Evolutionary conservation across 2,329 filamentous ascomycete species (phyloP).

Genomic region (Fusarium pseudograminearum): DNA sequence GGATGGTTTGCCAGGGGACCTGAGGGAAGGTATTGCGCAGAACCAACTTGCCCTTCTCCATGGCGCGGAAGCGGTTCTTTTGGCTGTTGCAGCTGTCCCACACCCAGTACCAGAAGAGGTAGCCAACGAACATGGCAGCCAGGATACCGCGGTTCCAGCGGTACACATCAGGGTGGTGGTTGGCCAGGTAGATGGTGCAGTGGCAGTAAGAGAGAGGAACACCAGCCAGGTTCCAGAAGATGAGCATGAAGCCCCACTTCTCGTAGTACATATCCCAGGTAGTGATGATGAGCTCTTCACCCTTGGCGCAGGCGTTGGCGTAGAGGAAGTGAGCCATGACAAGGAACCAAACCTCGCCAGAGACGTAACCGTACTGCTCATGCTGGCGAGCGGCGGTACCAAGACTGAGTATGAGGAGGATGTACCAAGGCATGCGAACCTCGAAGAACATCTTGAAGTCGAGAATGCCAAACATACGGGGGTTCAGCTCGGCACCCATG

Average conservation of each 20-base stretch:
- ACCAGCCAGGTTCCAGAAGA: constrained; percentile 96
- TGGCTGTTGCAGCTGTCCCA: constrained; percentile 95
- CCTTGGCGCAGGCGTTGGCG: constrained; percentile 91
- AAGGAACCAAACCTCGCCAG: constrained; percentile 85
- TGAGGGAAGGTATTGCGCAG: constrained; percentile 87
- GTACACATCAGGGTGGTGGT: constrained; percentile 82
- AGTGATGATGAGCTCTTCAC: constrained; percentile 88
- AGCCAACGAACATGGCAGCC: constrained; percentile 72
- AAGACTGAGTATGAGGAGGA: constrained; percentile 82
- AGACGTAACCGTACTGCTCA: constrained; percentile 86
- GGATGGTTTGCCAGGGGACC: constrained; percentile 85
- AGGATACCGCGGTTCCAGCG: constrained; percentile 79
- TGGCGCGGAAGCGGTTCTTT: constrained; percentile 90
- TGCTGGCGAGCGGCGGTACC: constrained; percentile 85
- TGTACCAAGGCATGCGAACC: constrained; percentile 92
- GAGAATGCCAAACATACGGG: constrained; percentile 84
- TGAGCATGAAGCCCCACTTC: constrained; percentile 97
- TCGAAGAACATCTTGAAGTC: constrained; percentile 99
- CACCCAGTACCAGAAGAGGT: constrained; percentile 87
- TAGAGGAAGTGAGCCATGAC: constrained; percentile 93
- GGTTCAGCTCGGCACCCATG: constrained; percentile 92
- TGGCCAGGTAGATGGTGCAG: constrained; percentile 90
- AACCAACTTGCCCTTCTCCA: constrained; percentile 77
- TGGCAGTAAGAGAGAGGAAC: constrained; percentile 94
- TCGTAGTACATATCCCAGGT: constrained; percentile 98